Evolutionary conservation across 1,284 basidiomycete species (phyloP), one percentile per base, ranked within the genome.

Genomic region (Trametes sp.): DNA sequence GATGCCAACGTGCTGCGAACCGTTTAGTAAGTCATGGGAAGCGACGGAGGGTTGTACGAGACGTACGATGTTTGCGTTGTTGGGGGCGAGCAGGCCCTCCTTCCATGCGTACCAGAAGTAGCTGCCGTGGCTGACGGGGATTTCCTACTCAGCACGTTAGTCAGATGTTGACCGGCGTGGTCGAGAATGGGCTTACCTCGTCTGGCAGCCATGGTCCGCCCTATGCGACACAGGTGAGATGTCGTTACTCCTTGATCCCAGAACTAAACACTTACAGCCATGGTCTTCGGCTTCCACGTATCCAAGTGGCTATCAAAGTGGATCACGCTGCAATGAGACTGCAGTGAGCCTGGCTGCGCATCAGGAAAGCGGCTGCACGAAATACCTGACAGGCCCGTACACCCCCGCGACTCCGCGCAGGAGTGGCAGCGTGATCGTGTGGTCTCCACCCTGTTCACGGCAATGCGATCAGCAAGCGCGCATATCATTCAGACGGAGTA

Each of bases 301-400:
- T 77, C 75, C 16, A 79, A 66, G 61, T 79, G 78, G 33, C 76
- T 75, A 58, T 81, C 79, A 57, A 80, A 80, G 70, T 81, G 79
- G 14, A 81, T 77, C 2, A 80, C 78, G 36, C 76, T 74, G 54
- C 4, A 42, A 21, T 5, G 11, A 9, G 4, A 31, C 23, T n/a
- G 14, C 2, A 1, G 36, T 53, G 5, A 53, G 36, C 21, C 13
- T 4, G 1, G 2, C 14, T 26, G 4, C 2, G 29, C 13, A 28
- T 1, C 21, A 9, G 11, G 19, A 29, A 21, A 42, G 21, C 2
- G 28, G 23, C 31, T 36, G 10, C 8, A 4, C 11, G 10, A 31
- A 62, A 23, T 42, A 72, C 72, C 70, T 73, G 42, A 81, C 73
- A 7, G 76, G 76, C 0, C 79, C 79, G 58, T 80, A 80, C 10